Evolutionary conservation across 106 monocot species (phyloP).

Genomic region (Dioscorea alata): DNA sequence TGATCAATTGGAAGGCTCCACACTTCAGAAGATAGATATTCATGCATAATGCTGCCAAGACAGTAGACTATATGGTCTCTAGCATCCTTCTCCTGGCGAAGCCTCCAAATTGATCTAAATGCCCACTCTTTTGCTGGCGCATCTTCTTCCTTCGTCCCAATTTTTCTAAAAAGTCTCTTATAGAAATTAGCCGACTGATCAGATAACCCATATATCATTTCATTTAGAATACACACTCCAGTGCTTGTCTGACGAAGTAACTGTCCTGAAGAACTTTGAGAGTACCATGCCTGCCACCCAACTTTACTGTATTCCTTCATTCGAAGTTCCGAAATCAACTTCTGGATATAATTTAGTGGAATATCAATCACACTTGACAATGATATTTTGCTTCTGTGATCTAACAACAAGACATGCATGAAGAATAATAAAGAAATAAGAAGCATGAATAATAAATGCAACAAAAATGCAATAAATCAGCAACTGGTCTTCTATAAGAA

Average conservation of each 20-base stretch:
- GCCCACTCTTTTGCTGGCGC: not conserved
- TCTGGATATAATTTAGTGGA: conserved; percentile 57
- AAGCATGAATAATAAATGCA: no score
- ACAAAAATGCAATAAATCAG: no score
- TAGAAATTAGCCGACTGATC: conserved; percentile 31
- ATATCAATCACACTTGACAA: conserved; percentile 60
- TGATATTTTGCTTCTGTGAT: conserved; percentile 25
- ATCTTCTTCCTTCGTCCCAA: not conserved
- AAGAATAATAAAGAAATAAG: not conserved
- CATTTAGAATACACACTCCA: conserved; percentile 82
- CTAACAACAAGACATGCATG: conserved; percentile 30
- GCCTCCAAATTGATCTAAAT: conserved; percentile 31
- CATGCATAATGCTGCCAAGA: conserved; percentile 82
- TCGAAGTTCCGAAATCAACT: conserved; percentile 62
- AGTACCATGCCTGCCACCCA: conserved; percentile 66
- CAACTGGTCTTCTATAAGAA: not conserved
- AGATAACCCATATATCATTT: conserved; percentile 79
- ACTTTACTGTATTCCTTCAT: conserved; percentile 57
- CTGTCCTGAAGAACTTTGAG: conserved; percentile 46
- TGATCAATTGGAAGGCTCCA: conserved; percentile 77
- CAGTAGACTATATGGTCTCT: conserved; percentile 47
- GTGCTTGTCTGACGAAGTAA: conserved; percentile 67
- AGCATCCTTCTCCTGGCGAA: conserved; percentile 24
- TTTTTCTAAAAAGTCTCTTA: conserved; percentile 35
- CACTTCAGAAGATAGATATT: conserved; percentile 79